Base-by-base conservation (phyloP, 176 grass and related monocot genomes). In the Triticum timopheevii region DNA sequence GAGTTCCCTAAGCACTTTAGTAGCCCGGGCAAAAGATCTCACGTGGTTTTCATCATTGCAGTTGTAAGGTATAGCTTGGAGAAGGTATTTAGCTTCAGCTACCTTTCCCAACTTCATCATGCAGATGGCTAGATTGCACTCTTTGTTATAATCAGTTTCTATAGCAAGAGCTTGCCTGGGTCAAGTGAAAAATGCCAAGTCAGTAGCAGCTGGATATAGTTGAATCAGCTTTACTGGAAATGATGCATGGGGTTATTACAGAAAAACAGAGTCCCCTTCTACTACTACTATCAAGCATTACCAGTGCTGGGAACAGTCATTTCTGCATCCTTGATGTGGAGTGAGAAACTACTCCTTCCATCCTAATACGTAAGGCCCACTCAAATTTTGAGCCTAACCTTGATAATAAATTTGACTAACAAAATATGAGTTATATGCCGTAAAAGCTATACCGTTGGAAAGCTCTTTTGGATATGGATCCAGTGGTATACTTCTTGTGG, bases 41-140 rank as follows among this genome's bases (percentile, higher is more conserved):
- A 92, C 76, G 66, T 90, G 89, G 33, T 70, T 83, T 84, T 92
- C 88, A 63, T 86, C 77, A 25, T 73, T 72, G 36, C 54, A 74
- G 86, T 79, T 92, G 49, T 69, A 61, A 63, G 86, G 90, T 86
- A 95, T 77, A 77, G 65, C 62, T 74, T 90, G 76, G 25, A 95
- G 86, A 76, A 92, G 76, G 69, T 87, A 90, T 65, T 87, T 92
- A 50, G 90, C 93, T 84, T 95, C 90, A 72, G 56, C 58, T 36
- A 88, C 33, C 66, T 89, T 92, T 82, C 93, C 90, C 11, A 80
- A 73, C 80, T 86, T 95, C 83, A 92, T 95, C 83, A 92, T 82
- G 84, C 90, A 95, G 30, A 92, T 90, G 70, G 93, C 90, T 79
- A 95, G 88, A 56, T 95, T 95, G 78, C 93, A 95, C 80, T 92